phyloP scores from a whole-genome alignment of 2,329 filamentous ascomycete species.

The Diatrype stigma region DNA sequence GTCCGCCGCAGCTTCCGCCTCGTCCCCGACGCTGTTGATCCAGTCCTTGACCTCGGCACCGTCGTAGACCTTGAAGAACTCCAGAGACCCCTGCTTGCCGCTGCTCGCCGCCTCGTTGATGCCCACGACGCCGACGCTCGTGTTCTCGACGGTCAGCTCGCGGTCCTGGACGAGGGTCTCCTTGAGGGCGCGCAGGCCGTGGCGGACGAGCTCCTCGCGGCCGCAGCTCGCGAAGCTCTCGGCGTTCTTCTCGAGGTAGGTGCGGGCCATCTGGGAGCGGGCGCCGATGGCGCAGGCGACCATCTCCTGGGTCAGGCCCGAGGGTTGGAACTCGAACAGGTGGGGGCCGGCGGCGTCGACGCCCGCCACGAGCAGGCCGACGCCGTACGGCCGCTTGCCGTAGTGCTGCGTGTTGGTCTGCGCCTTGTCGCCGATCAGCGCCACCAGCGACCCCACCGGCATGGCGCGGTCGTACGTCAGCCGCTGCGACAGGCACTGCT shows the following conservation, averaged over 20 bases:
- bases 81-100: conserved; percentile 50
- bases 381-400: conserved; percentile 92
- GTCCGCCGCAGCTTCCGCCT: conserved; percentile 44
- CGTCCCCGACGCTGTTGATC: conserved; percentile 68
- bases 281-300: conserved; percentile 92
- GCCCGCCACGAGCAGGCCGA: conserved; percentile 86
- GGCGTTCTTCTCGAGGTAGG: conserved; percentile 90
- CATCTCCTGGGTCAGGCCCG: conserved; percentile 96
- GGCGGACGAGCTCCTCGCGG: conserved; percentile 82
- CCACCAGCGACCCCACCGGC: conserved; percentile 81
- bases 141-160: conserved; percentile 96
- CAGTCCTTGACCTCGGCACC: conserved; percentile 81
- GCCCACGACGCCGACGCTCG: conserved; percentile 82
- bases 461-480: conserved; percentile 95
- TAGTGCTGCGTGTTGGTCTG: conserved; percentile 98
- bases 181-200: conserved; percentile 87
- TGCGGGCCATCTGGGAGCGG: conserved; percentile 93
- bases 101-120: conserved; percentile 36
- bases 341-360: conserved; percentile 93
- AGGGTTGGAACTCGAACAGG: conserved; percentile 97
- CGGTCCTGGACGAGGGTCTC: conserved; percentile 96
- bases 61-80: conserved; percentile 88
- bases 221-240: conserved; percentile 73
- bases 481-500: conserved; percentile 92
- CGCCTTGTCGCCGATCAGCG: conserved; percentile 90